A percentile compares a stretch with the other conserved stretches of the same genome.
Evolutionary conservation across 2,329 filamentous ascomycete genomes (phyloP).

Genomic region (Diplocarpon mali): DNA sequence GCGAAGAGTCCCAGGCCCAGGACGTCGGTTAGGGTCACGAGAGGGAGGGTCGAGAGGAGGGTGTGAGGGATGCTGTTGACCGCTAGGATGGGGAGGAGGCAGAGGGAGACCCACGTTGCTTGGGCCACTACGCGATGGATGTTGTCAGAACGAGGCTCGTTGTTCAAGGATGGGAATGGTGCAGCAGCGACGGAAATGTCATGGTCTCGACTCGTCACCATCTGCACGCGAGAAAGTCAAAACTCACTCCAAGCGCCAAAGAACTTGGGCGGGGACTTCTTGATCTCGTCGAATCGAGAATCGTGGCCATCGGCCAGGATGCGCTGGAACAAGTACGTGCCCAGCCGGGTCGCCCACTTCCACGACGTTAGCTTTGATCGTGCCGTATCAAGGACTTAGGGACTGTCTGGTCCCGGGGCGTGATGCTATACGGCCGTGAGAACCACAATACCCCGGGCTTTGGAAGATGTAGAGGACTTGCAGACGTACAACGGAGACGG

Average conservation of each 20-base stretch:
- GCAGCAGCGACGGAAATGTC: background rate
- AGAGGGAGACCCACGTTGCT: conserved; percentile 58
- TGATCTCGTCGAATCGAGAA: conserved; percentile 44
- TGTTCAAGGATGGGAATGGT: background rate
- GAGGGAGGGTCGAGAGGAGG: conserved; percentile 38
- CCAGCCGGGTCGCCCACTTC: conserved; percentile 49
- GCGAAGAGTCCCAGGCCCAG: conserved; percentile 46
- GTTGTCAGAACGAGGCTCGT: conserved; percentile 6
- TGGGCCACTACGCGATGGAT: conserved; percentile 34
- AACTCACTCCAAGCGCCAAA: conserved; percentile 39
- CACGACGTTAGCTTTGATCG: too few relatives aligned
- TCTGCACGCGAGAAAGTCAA: too few relatives aligned
- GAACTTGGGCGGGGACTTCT: conserved; percentile 40
- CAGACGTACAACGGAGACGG: conserved; percentile 34
- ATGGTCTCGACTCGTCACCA: too few relatives aligned
- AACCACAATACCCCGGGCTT: too few relatives aligned
- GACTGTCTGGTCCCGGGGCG: too few relatives aligned
- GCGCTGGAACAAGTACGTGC: conserved; percentile 51
- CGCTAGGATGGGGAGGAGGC: conserved; percentile 52
- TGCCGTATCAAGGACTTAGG: too few relatives aligned
- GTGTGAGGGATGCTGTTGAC: conserved; percentile 49
- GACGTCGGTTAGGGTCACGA: conserved; percentile 40
- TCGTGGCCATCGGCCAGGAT: conserved; percentile 49
- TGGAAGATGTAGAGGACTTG: too few relatives aligned
- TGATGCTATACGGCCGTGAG: too few relatives aligned